Evolutionary conservation across 2,329 filamentous ascomycete species (phyloP), one percentile per base, ranked within the genome.

Genomic region (Fusarium austroafricanum): DNA sequence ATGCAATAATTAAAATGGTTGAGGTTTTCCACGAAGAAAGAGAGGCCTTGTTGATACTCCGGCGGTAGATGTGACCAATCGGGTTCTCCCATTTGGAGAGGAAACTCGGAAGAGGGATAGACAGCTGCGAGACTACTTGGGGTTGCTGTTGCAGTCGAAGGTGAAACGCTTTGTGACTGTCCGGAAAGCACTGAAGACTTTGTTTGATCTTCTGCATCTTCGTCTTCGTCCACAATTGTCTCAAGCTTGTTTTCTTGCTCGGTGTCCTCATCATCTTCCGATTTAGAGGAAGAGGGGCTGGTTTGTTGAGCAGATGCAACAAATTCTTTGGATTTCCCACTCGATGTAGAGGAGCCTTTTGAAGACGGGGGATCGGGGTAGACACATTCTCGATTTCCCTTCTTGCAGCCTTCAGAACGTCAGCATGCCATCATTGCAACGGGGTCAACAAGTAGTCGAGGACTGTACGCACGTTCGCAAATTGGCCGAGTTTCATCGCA

Each of bases 401-500:
- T 99, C 72, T 89, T 91, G 79, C 96, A 99, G 74, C 95, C 94
- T 91, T 64, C 40, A 21, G n/a, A 28, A 33, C 17, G 47, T 72
- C 56, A 73, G 68, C 37, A 52, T 39, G 43, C 26, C 29, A 18
- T 26, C 42, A 33, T 42, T 17, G 17, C n/a, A 31, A 14, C 29
- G 14, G 15, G 40, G 43, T 17, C 28, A 33, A 29, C 17, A 40
- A 29, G 20, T 26, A 45, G 10, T 28, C 42, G 37, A 20, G 49
- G 45, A 44, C 43, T 67, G 49, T 21, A 63, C 84, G 80, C 82
- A 91, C 89, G 84, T 77, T 97, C 94, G 80, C 96, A 98, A 53
- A 92, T 85, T 14, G 96, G 96, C 72, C 90, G 92, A 21, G 84
- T 87, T 80, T 99, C 96, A 77, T 98, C 96, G 78, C 96, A 99